Conservation (phyloP, 2,329 filamentous ascomycete species). For the Xylariaceae sp. region DNA sequence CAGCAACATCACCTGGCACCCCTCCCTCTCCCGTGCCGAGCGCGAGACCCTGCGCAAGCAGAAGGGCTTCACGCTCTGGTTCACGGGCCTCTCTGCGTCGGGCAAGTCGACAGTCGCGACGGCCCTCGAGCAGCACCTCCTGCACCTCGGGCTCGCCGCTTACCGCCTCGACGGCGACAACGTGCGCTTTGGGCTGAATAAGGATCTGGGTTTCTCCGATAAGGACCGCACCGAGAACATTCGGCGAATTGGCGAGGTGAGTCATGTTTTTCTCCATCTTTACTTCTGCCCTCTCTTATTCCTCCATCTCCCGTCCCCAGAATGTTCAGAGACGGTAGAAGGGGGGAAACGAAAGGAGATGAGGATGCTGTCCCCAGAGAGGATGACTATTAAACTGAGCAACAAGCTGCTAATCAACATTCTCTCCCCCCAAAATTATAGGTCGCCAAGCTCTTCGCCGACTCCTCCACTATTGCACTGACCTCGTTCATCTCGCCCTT, state of each 20-base stretch:
- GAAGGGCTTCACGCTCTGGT: slow-evolving; percentile 92
- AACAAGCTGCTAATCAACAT: slow-evolving; percentile 2
- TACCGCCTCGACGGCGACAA: slow-evolving; percentile 99
- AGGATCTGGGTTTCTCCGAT: slow-evolving; percentile 92
- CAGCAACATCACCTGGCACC: slow-evolving; percentile 90
- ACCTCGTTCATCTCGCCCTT: slow-evolving; percentile 98
- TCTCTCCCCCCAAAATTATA: slow-evolving; percentile 25
- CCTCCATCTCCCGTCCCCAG: background rate
- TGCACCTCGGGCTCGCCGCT: slow-evolving; percentile 75
- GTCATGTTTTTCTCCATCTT: slow-evolving; percentile 5
- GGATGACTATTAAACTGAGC: background rate
- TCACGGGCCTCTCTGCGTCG: slow-evolving; percentile 92
- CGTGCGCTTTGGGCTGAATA: slow-evolving; percentile 96
- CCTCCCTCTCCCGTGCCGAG: slow-evolving; percentile 73
- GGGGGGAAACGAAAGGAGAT: background rate
- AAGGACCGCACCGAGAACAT: slow-evolving; percentile 97
- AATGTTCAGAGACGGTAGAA: background rate
- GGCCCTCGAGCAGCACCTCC: slow-evolving; percentile 92
- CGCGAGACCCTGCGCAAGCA: slow-evolving; percentile 74
- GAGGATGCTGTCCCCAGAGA: background rate
- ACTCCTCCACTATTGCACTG: slow-evolving; percentile 80
- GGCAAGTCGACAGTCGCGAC: slow-evolving; percentile 97
- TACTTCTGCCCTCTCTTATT: background rate
- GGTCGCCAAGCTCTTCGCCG: slow-evolving; percentile 95
- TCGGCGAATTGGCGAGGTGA: slow-evolving; percentile 80